Percentiles rank a stretch among this genome's conserved stretches.
Evolutionary conservation across 1,139 yeast species (phyloP).

Genomic region (Debaryomyces fabryi): DNA sequence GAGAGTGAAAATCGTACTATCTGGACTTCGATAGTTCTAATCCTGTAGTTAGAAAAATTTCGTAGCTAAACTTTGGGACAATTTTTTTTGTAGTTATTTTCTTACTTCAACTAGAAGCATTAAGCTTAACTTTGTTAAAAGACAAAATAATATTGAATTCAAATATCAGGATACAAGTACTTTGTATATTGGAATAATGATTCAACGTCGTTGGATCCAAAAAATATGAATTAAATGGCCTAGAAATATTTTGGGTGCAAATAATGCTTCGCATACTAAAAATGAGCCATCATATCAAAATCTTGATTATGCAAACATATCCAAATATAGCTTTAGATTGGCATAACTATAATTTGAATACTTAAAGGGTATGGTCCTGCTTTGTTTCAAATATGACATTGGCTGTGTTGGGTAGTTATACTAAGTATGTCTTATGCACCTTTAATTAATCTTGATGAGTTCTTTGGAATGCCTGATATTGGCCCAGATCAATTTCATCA

Average conservation of each 20-base stretch:
- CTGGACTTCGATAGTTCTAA: too few relatives aligned
- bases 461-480: neutral
- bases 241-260: neutral
- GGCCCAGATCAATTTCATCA: neutral
- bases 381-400: neutral
- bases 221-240: neutral
- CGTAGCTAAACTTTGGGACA: too few relatives aligned
- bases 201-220: neutral
- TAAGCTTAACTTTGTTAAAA: too few relatives aligned
- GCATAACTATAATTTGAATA: slow-evolving; percentile 1
- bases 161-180: too few relatives aligned
- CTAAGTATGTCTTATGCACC: neutral
- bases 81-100: too few relatives aligned
- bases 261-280: slow-evolving; percentile 1
- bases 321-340: neutral
- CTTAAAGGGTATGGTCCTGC: neutral
- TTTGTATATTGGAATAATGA: too few relatives aligned
- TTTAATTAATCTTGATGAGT: neutral
- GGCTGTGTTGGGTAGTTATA: neutral
- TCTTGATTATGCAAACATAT: neutral
- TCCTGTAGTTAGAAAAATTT: too few relatives aligned
- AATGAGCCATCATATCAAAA: neutral
- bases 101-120: too few relatives aligned
- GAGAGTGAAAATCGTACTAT: too few relatives aligned
- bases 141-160: too few relatives aligned